Evolutionary conservation across 192 early-diverging fungal genomes (phyloP).

Genomic region (Rhizoclosmatium globosum): DNA sequence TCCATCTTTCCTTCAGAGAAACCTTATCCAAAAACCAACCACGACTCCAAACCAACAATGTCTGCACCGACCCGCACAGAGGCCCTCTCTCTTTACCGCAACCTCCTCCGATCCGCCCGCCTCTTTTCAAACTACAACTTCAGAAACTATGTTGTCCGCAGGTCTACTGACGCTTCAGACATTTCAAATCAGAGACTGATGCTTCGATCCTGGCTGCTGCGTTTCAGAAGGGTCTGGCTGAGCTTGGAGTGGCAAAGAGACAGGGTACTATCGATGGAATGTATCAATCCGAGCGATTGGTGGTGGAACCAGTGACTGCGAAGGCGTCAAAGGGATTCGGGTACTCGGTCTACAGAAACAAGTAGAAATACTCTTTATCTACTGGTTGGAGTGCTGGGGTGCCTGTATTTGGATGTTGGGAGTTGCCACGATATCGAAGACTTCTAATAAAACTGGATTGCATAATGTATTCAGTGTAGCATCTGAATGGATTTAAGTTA

Average conservation of each 20-base stretch:
- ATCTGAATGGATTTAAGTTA: too few relatives aligned
- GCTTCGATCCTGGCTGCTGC: constrained; percentile 60
- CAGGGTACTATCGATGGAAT: constrained; percentile 80
- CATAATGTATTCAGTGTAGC: too few relatives aligned
- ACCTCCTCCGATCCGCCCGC: constrained; percentile 75
- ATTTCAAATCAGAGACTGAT: constrained; percentile 62
- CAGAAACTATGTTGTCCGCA: constrained; percentile 82
- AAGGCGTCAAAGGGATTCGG: not conserved
- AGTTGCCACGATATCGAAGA: too few relatives aligned
- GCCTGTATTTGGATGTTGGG: too few relatives aligned
- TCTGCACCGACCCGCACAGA: constrained; percentile 55
- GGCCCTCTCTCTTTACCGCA: constrained; percentile 79
- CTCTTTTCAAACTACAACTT: constrained; percentile 89
- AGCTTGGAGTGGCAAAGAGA: constrained; percentile 77
- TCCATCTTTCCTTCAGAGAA: too few relatives aligned
- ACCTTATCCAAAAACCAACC: too few relatives aligned
- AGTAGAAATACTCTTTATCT: constrained; percentile 9
- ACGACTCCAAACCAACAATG: not conserved
- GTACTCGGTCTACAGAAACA: constrained; percentile 18
- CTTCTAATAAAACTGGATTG: too few relatives aligned
- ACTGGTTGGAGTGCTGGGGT: not conserved
- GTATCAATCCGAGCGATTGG: constrained; percentile 73
- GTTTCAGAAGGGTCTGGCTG: constrained; percentile 66
- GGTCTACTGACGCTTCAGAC: constrained; percentile 79
- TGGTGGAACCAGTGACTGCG: constrained; percentile 63